Conservation (phyloP, 2,329 filamentous ascomycete genomes). For the Penicillium sp. region DNA sequence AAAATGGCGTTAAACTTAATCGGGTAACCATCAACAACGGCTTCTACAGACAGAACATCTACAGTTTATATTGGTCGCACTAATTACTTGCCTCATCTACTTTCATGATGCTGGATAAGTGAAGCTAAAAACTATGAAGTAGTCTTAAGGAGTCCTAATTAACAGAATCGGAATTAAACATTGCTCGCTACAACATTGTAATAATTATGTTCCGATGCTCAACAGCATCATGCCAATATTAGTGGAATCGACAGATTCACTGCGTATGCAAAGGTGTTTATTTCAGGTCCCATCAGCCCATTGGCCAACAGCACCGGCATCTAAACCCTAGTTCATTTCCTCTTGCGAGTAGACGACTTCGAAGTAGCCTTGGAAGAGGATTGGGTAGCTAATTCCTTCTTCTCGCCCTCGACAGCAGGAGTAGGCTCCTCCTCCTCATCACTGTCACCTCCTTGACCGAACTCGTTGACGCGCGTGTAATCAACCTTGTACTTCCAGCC, state of each 20-base stretch:
- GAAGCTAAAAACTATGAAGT: not conserved
- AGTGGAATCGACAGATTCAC: not conserved
- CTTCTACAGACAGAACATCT: not conserved
- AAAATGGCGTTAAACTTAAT: constrained; percentile 16
- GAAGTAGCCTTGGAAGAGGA: constrained; percentile 25
- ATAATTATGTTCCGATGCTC: not conserved
- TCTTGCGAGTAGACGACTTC: constrained; percentile 27
- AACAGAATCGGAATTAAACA: not conserved
- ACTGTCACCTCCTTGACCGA: constrained; percentile 94
- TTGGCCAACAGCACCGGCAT: not conserved
- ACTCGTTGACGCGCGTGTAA: constrained; percentile 88
- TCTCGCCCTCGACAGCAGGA: constrained; percentile 12
- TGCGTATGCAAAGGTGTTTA: not conserved
- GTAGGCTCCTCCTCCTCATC: constrained; percentile 49
- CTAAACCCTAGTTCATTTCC: constrained; percentile 22
- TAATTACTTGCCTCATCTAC: not conserved
- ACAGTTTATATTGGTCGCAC: no score
- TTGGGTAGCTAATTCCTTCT: constrained; percentile 18
- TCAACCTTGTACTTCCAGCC: constrained; percentile 86
- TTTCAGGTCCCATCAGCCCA: not conserved
- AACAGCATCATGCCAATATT: not conserved
- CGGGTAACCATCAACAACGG: constrained; percentile 16
- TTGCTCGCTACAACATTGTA: not conserved
- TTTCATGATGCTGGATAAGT: not conserved
- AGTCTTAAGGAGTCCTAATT: not conserved